Evolutionary conservation across 768 basidiomycete species (phyloP).

Genomic region (Suillus spraguei): DNA sequence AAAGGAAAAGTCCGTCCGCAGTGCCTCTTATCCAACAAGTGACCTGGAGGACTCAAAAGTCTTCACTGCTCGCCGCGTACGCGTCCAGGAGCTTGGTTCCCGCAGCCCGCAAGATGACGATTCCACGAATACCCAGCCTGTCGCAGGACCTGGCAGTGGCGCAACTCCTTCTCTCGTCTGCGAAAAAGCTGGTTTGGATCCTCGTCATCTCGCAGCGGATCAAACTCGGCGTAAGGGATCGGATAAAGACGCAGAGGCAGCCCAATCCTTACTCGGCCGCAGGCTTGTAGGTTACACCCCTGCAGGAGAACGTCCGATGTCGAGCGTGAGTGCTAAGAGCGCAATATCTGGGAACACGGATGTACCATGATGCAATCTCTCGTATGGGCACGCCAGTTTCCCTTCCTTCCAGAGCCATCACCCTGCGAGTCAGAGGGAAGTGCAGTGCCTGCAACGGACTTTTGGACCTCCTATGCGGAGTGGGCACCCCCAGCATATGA

Average conservation of each 20-base stretch:
- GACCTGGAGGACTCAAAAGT: conserved; percentile 35
- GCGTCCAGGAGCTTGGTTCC: conserved; percentile 36
- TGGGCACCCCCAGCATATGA: conserved; percentile 35
- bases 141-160: conserved; percentile 36
- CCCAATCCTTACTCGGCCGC: conserved; percentile 38
- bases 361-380: conserved; percentile 66
- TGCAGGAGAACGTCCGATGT: conserved; percentile 55
- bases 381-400: conserved; percentile 43
- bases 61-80: conserved; percentile 42
- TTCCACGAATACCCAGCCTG: conserved; percentile 14
- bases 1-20: conserved; percentile 36
- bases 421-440: conserved; percentile 40
- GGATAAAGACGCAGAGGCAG: conserved; percentile 52
- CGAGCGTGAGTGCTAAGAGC: conserved; percentile 57
- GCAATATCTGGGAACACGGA: conserved; percentile 53
- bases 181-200: conserved; percentile 62
- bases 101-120: conserved; percentile 28
- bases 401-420: conserved; percentile 47
- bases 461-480: conserved; percentile 22
- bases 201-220: conserved; percentile 33
- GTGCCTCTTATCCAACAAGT: conserved; percentile 34
- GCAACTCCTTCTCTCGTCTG: conserved; percentile 45
- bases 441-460: conserved; percentile 12
- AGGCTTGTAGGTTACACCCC: conserved; percentile 39
- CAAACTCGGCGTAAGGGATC: conserved; percentile 24